Evolutionary conservation across 2,329 filamentous ascomycete genomes (phyloP).

Genomic region (Orbilia oligospora): DNA sequence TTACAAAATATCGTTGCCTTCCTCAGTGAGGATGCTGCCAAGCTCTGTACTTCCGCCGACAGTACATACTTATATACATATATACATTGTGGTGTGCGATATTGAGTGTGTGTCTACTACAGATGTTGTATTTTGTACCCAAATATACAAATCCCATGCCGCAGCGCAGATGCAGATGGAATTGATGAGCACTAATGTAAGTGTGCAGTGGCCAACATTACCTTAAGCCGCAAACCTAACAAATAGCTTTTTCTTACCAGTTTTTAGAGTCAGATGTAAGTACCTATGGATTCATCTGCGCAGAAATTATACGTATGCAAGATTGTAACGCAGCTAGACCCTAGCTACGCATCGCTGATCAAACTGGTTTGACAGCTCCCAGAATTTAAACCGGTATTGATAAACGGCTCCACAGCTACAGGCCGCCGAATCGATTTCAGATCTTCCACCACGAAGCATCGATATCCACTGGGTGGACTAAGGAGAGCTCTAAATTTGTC

Average conservation of each 20-base stretch:
- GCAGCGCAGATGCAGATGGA: no score
- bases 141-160: not conserved
- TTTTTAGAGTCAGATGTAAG: not conserved
- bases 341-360: no score
- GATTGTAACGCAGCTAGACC: not conserved
- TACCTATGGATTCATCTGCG: not conserved
- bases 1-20: not conserved
- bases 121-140: constrained; percentile 6
- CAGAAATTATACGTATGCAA: not conserved
- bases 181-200: not conserved
- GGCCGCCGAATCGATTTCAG: not conserved
- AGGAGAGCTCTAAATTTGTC: not conserved
- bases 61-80: no score
- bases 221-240: not conserved
- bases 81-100: not conserved
- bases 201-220: not conserved
- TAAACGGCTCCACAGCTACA: not conserved
- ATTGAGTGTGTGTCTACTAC: not conserved
- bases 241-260: not conserved
- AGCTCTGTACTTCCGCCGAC: not conserved
- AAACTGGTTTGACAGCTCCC: not conserved
- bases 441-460: not conserved
- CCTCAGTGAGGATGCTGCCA: not conserved
- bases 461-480: no score
- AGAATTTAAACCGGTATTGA: not conserved